Conservation (phyloP, 2,329 filamentous ascomycete genomes). For the Cercospora zeae-maydis region DNA sequence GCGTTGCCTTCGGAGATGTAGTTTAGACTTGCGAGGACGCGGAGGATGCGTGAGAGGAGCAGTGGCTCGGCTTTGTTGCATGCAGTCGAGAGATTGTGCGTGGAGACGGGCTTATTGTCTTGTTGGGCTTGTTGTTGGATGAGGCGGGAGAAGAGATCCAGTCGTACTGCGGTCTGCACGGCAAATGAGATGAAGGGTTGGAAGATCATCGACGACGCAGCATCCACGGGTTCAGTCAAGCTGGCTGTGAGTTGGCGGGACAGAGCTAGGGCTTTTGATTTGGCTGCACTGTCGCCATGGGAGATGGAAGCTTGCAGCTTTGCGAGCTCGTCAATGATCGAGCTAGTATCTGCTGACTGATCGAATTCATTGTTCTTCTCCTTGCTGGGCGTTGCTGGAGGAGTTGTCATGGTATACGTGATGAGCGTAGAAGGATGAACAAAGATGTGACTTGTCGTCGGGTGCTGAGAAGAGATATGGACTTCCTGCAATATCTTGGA, state of each 20-base stretch:
- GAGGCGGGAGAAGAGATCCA: constrained; percentile 8
- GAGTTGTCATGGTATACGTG: neutral
- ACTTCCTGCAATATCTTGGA: neutral
- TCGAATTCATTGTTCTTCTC: neutral
- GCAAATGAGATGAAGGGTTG: constrained; percentile 8
- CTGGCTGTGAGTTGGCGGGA: constrained; percentile 7
- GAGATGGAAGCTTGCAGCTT: neutral
- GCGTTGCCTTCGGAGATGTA: neutral
- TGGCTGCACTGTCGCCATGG: neutral
- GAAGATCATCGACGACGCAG: constrained; percentile 8
- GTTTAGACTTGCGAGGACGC: neutral
- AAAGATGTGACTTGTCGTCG: neutral
- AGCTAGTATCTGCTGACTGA: neutral
- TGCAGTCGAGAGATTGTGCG: neutral
- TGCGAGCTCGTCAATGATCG: neutral
- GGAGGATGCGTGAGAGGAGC: neutral
- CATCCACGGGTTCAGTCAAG: constrained; percentile 6
- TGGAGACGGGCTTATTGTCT: neutral
- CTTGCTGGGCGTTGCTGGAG: neutral
- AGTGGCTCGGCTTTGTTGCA: neutral
- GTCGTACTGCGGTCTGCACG: constrained; percentile 7
- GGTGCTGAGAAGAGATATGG: neutral
- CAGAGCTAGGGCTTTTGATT: neutral
- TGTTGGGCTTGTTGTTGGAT: neutral
- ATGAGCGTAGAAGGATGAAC: neutral